Evolutionary conservation across 2,329 filamentous ascomycete genomes (phyloP).

Genomic region (Ophiostoma piceae): DNA sequence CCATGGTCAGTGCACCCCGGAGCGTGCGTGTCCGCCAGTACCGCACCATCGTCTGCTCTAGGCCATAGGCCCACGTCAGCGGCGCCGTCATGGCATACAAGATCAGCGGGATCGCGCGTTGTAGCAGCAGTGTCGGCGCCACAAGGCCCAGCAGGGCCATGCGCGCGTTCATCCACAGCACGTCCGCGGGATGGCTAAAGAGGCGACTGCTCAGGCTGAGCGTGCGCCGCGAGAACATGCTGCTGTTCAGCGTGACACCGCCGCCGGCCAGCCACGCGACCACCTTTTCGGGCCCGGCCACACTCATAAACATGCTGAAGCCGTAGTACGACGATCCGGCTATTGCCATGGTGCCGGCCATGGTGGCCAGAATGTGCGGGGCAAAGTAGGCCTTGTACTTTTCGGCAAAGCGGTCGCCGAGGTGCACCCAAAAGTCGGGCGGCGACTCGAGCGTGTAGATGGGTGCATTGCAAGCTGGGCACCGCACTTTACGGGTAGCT

Average conservation of each 20-base stretch:
- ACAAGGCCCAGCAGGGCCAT: conserved; percentile 40
- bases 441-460: conserved; percentile 68
- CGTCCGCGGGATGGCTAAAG: conserved; percentile 21
- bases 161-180: conserved; percentile 27
- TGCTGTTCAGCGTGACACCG: not conserved
- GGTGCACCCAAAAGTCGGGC: conserved; percentile 64
- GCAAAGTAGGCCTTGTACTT: conserved; percentile 47
- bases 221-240: not conserved
- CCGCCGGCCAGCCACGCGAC: conserved; percentile 37
- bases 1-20: not conserved
- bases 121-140: conserved; percentile 43
- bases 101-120: conserved; percentile 42
- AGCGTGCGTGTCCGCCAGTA: conserved; percentile 33
- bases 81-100: conserved; percentile 42
- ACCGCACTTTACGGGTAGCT: conserved; percentile 54
- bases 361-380: conserved; percentile 60
- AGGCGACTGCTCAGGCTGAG: not conserved
- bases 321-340: conserved; percentile 53
- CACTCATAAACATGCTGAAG: conserved; percentile 45
- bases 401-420: conserved; percentile 55
- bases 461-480: conserved; percentile 81
- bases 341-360: conserved; percentile 48
- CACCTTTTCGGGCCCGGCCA: conserved; percentile 47
- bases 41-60: conserved; percentile 41
- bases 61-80: conserved; percentile 42